Evolutionary conservation across 306 rosid species (phyloP).

Genomic region (Fragaria ananassa): DNA sequence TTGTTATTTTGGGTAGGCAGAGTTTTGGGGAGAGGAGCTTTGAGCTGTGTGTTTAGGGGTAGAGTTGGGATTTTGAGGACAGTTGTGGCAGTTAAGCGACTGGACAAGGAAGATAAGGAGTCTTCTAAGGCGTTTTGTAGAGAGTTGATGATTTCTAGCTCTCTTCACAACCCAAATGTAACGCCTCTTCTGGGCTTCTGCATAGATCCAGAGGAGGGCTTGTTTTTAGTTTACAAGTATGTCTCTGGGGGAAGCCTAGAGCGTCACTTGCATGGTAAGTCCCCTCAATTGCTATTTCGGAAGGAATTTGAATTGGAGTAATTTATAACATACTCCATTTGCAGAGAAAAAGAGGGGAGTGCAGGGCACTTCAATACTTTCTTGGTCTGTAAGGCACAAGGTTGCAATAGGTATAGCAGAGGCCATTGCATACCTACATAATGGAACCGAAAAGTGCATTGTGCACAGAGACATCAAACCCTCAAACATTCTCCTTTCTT

Average conservation of each 20-base stretch:
- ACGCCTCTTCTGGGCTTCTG: slow-evolving; percentile 84
- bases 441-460: slow-evolving; percentile 91
- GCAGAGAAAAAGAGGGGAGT: slow-evolving; percentile 65
- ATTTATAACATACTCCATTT: slow-evolving; percentile 22
- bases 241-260: slow-evolving; percentile 95
- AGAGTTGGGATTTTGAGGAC: slow-evolving; percentile 83
- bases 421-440: slow-evolving; percentile 76
- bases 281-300: slow-evolving; percentile 8
- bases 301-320: slow-evolving; percentile 20
- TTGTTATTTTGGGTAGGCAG: slow-evolving; percentile 55
- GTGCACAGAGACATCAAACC: slow-evolving; percentile 95
- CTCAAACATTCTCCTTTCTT: slow-evolving; percentile 92
- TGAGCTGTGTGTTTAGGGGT: slow-evolving; percentile 88
- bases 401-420: slow-evolving; percentile 87
- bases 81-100: slow-evolving; percentile 70
- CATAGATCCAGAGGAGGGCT: slow-evolving; percentile 79
- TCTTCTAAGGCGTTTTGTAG: slow-evolving; percentile 89
- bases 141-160: slow-evolving; percentile 89
- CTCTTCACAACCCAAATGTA: slow-evolving; percentile 70
- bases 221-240: slow-evolving; percentile 83
- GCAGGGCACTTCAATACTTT: slow-evolving; percentile 51
- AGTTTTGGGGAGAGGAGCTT: slow-evolving; percentile 92
- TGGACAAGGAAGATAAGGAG: slow-evolving; percentile 93
- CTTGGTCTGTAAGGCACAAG: slow-evolving; percentile 87
- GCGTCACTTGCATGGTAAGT: slow-evolving; percentile 75